Evolutionary conservation across 768 basidiomycete genomes (phyloP), one percentile per base, ranked within the genome.

Genomic region (Boletus speciosus): DNA sequence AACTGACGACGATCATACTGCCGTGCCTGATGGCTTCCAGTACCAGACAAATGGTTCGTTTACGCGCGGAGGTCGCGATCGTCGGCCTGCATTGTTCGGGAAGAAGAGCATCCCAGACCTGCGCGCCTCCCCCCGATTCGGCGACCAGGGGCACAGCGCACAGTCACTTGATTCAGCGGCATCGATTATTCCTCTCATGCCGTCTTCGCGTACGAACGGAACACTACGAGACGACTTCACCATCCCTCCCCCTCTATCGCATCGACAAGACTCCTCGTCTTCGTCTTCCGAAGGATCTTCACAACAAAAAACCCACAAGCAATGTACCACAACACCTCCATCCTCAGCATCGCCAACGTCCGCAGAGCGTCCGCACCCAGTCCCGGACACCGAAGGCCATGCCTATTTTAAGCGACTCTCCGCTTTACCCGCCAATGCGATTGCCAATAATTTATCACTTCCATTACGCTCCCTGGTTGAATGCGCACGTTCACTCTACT

Each of bases 351-450:
- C 80, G 8, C 78, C 79, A 31, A 69, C 75, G 3, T 63, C 70
- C 21, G 58, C 66, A 8, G 74, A 73, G 39, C 65, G 60, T 39
- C 49, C 61, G 6, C 76, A 73, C 40, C 70, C 77, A 1, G 74
- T 79, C 4, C 81, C 82, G 19, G 84, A 92, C 39, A 79, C 82
- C 4, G 91, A 95, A 64, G 83, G 90, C 23, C 89, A 93, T 63
- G 90, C 92, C 2, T 98, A 99, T 71, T 99, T 99, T 73, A 86
- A 88, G 36, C 85, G 94, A n/a, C 76, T 96, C 23, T 93, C 93
- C 2, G 84, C 86, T 32, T 73, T 93, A 5, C 88, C 88, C 2
- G 72, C 76, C 1, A 80, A 82, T 32, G 73, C 77, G 8, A 78
- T 83, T 32, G 78, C 84, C 19, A 82, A 80, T 60, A 77, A 84